Evolutionary conservation across 2,329 filamentous ascomycete genomes (phyloP).

Genomic region (Fusarium poae): DNA sequence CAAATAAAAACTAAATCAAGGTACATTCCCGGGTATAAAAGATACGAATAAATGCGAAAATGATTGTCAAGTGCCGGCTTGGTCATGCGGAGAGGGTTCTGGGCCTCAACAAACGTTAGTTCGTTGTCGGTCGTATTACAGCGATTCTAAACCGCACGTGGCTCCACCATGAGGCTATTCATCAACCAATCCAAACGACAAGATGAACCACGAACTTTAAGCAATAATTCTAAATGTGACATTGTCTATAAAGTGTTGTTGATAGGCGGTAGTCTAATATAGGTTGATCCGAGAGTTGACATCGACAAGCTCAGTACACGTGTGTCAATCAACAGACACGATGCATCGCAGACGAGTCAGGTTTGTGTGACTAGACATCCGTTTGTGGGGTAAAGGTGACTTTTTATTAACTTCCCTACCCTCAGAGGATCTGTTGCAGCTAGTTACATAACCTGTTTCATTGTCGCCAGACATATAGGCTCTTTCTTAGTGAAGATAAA

Average conservation of each 20-base stretch:
- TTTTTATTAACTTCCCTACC: too few relatives aligned
- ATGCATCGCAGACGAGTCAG: conserved; percentile 11
- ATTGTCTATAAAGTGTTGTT: not conserved
- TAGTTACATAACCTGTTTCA: too few relatives aligned
- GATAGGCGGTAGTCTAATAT: not conserved
- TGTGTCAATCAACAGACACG: conserved; percentile 13
- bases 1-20: not conserved
- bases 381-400: too few relatives aligned
- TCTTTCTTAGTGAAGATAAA: too few relatives aligned
- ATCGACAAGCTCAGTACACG: conserved; percentile 9
- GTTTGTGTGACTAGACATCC: too few relatives aligned
- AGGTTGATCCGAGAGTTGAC: not conserved
- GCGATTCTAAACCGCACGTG: conserved; percentile 37
- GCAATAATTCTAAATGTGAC: not conserved
- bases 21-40: conserved; percentile 11
- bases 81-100: conserved; percentile 30
- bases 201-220: conserved; percentile 35
- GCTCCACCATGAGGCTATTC: conserved; percentile 30
- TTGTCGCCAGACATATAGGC: too few relatives aligned
- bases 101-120: conserved; percentile 10
- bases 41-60: conserved; percentile 7
- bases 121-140: conserved; percentile 37
- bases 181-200: conserved; percentile 35
- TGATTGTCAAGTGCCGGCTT: conserved; percentile 25
- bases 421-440: too few relatives aligned